Base-by-base conservation (phyloP, 352 stramenopile species). In the Thraustochytrium striatum region DNA sequence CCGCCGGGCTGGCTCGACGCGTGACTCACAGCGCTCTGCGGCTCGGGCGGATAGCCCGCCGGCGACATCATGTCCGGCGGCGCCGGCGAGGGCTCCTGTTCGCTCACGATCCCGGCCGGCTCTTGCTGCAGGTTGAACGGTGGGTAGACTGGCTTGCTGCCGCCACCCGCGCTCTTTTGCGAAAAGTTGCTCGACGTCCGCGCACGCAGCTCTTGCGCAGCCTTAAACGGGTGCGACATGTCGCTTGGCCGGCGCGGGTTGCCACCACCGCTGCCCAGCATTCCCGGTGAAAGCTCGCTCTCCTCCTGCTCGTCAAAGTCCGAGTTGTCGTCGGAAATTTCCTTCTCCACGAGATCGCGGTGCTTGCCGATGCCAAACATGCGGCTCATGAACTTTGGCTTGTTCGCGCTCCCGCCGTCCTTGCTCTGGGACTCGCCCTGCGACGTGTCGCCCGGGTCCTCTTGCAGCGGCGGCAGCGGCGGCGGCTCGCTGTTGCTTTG, bases 221-320 rank as follows among this genome's bases (percentile, higher is more conserved):
- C 65, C 52, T 75, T 75, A 43, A 75, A 75, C 11, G 65, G 65
- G 36, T 75, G 41, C n/a, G 65, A 75, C 65, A 75, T 75, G 52
- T 75, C 65, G 36, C n/a, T 75, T 13, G 28, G 11, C 19, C 19
- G 7, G 16, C 30, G 11, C 3, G 16, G 32, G 7, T 9, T 13
- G 3, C 3, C 2, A 61, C 21, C n/a, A 19, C 11, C 8, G 8
- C 30, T 30, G 61, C 3, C 7, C 3, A n/a, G n/a, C n/a, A n/a
- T n/a, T n/a, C n/a, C 47, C 25, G 47, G 16, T 25, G 47, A 3
- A 3, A 36, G 19, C 28, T 75, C 36, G 25, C 19, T 44, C 32
- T 75, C 62, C 25, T 36, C 62, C 16, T 16, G 16, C 35, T 73
- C 65, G 47, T 75, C 65, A 61, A 75, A 75, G 50, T 75, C 65